Conservation (phyloP, 306 rosid species). For the Cyamopsis tetragonoloba region DNA sequence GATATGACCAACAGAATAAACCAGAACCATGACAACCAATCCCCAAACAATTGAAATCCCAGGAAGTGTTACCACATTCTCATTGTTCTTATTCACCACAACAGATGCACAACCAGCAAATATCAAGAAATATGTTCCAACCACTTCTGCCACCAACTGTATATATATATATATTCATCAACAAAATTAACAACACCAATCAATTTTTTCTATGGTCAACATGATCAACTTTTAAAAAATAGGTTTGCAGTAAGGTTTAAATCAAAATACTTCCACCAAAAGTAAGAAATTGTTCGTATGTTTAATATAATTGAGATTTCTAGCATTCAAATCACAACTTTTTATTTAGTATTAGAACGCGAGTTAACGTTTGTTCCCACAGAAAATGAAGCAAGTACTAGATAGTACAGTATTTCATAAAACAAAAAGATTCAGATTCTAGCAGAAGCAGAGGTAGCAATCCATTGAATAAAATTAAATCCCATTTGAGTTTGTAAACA, state of each 20-base stretch:
- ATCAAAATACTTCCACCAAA: too few species aligned
- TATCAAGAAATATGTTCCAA: slow-evolving; percentile 80
- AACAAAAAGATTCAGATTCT: background rate
- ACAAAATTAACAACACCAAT: background rate
- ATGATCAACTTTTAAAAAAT: too few species aligned
- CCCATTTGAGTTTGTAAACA: background rate
- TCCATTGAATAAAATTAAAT: background rate
- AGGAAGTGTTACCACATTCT: slow-evolving; percentile 48
- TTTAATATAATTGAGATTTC: too few species aligned
- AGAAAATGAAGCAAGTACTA: too few species aligned
- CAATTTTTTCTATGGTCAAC: background rate
- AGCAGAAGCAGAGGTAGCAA: background rate
- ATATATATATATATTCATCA: too few species aligned
- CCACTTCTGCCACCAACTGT: slow-evolving; percentile 72
- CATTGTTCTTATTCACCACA: slow-evolving; percentile 49
- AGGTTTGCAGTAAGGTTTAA: too few species aligned
- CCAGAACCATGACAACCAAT: slow-evolving; percentile 56
- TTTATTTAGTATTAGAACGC: too few species aligned
- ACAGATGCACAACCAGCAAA: slow-evolving; percentile 81
- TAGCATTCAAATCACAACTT: too few species aligned
- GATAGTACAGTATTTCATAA: too few species aligned
- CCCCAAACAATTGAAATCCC: slow-evolving; percentile 84
- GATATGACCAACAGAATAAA: slow-evolving; percentile 81
- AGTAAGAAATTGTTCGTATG: too few species aligned
- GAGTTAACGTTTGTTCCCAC: too few species aligned